phyloP scores from a whole-genome alignment of 192 early-diverging fungal genomes.

The Helicostylum pulchrum region DNA sequence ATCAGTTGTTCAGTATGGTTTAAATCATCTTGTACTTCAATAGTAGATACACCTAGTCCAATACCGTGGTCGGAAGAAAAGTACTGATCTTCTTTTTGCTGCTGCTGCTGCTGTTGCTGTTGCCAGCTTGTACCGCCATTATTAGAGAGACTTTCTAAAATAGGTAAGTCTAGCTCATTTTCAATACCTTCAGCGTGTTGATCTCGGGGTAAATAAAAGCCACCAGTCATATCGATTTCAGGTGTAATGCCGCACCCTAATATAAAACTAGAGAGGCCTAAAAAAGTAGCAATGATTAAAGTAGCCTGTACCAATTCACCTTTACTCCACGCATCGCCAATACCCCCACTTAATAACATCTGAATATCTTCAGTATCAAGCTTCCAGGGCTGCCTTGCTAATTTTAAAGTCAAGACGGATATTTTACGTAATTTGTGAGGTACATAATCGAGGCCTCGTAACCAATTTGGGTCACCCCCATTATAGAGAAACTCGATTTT shows the following conservation, averaged over 20 bases:
- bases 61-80: constrained; percentile 10
- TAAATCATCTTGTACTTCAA: neutral
- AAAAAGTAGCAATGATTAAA: constrained; percentile 43
- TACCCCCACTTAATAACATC: constrained; percentile 31
- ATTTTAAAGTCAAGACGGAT: constrained; percentile 36
- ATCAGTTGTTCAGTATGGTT: constrained; percentile 26
- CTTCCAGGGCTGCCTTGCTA: constrained; percentile 57
- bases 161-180: constrained; percentile 28
- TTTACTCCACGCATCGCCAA: constrained; percentile 47
- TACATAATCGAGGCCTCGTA: constrained; percentile 41
- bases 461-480: constrained; percentile 53
- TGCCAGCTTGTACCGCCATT: constrained; percentile 26
- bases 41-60: neutral
- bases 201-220: constrained; percentile 26
- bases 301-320: constrained; percentile 55
- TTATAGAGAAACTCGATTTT: constrained; percentile 48
- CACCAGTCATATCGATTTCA: constrained; percentile 54
- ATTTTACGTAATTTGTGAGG: constrained; percentile 51
- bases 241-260: constrained; percentile 54
- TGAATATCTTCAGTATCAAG: constrained; percentile 38
- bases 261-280: constrained; percentile 52
- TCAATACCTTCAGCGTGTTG: constrained; percentile 25
- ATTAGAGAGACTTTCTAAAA: neutral
- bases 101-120: constrained; percentile 23
- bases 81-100: neutral